phyloP scores from a whole-genome alignment of 2,329 filamentous ascomycete genomes.

The Fusarium pseudograminearum region DNA sequence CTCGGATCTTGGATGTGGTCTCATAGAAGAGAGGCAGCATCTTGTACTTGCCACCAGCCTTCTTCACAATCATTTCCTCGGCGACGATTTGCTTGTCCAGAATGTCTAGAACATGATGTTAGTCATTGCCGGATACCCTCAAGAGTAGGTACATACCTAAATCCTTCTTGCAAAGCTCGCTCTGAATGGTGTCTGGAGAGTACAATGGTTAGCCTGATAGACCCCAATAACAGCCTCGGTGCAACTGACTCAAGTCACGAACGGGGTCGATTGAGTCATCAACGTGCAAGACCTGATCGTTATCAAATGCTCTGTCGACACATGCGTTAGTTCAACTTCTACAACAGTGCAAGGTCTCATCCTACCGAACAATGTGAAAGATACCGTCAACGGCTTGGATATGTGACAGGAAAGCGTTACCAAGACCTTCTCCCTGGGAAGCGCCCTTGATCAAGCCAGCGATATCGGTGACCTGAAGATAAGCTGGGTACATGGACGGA shows the following conservation, averaged over 20 bases:
- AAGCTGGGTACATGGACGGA: slow-evolving; percentile 59
- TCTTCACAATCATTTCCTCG: slow-evolving; percentile 56
- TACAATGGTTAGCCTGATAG: slow-evolving; percentile 4
- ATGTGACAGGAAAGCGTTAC: slow-evolving; percentile 60
- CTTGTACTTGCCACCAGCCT: slow-evolving; percentile 60
- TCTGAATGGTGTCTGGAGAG: slow-evolving; percentile 44
- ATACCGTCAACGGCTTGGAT: slow-evolving; percentile 61
- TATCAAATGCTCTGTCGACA: slow-evolving; percentile 56
- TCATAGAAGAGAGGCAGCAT: slow-evolving; percentile 60
- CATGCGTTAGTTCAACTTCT: neutral
- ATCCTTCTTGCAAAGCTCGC: slow-evolving; percentile 55
- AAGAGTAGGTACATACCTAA: slow-evolving; percentile 30
- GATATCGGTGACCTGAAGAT: slow-evolving; percentile 60
- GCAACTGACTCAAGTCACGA: slow-evolving; percentile 55
- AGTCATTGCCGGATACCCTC: neutral
- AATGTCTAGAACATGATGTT: slow-evolving; percentile 49
- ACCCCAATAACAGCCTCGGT: neutral
- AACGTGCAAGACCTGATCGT: slow-evolving; percentile 60
- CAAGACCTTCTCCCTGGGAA: slow-evolving; percentile 58
- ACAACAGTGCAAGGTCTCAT: neutral
- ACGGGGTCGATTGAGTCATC: slow-evolving; percentile 61
- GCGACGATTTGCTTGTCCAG: slow-evolving; percentile 55
- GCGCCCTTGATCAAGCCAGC: slow-evolving; percentile 60
- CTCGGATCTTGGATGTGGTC: slow-evolving; percentile 57
- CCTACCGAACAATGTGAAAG: slow-evolving; percentile 58